Evolutionary conservation across 2,329 filamentous ascomycete genomes (phyloP).

Genomic region (Trichothecium sympodiale): DNA sequence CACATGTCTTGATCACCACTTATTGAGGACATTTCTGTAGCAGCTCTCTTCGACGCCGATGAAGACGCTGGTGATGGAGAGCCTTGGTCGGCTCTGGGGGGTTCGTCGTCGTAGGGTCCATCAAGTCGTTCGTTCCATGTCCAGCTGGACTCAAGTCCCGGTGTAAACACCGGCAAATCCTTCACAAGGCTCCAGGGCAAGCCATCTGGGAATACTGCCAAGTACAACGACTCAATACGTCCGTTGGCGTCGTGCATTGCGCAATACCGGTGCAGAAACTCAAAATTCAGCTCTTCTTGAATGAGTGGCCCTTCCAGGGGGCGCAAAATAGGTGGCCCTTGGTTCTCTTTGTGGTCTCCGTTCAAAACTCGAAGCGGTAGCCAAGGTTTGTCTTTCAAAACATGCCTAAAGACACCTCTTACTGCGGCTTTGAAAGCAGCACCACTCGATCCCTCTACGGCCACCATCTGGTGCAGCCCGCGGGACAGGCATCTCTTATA

Average conservation of each 20-base stretch:
- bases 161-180: constrained; percentile 33
- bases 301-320: constrained; percentile 34
- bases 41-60: too few species aligned
- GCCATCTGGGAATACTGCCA: constrained; percentile 41
- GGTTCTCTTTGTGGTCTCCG: constrained; percentile 42
- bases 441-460: constrained; percentile 36
- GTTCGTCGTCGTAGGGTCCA: constrained; percentile 14
- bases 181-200: constrained; percentile 46
- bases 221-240: constrained; percentile 48
- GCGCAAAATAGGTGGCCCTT: constrained; percentile 49
- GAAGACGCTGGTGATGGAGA: constrained; percentile 2
- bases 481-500: constrained; percentile 51
- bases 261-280: constrained; percentile 42
- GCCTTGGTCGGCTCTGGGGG: constrained; percentile 21
- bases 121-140: constrained; percentile 39
- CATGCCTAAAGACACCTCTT: constrained; percentile 33
- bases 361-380: constrained; percentile 47
- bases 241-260: constrained; percentile 43
- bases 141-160: constrained; percentile 46
- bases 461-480: constrained; percentile 46
- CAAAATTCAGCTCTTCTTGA: constrained; percentile 31
- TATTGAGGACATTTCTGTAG: too few species aligned
- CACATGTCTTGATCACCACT: too few species aligned
- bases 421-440: constrained; percentile 38
- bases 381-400: constrained; percentile 41